These are phyloP conservation scores for Apiotrichum akiyoshidainum DNA, from an alignment of 1,284 basidiomycete genomes.

Conservation along the genomic window DNA sequence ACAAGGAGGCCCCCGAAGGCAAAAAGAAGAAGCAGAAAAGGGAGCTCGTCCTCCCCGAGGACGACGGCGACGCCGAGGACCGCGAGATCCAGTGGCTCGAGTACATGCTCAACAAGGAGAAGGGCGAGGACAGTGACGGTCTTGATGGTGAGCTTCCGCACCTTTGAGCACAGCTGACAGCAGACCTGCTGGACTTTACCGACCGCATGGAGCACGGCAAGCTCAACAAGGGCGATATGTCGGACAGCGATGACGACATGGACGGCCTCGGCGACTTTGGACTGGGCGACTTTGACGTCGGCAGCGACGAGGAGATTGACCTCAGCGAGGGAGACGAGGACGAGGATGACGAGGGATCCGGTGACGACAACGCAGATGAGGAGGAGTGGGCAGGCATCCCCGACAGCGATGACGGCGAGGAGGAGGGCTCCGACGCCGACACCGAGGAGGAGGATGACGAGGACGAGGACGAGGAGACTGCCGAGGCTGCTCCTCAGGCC, in stretches of 20 bases:
- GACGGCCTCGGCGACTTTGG: slow-evolving; percentile 1
- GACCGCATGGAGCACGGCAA: slow-evolving; percentile 28
- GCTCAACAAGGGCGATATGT: slow-evolving; percentile 19
- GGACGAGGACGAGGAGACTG: slow-evolving; percentile 19
- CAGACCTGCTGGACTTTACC: slow-evolving; percentile 56
- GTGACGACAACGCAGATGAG: slow-evolving; percentile 6
- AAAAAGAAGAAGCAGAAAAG: slow-evolving; percentile 22
- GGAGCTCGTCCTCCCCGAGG: slow-evolving; percentile 40
- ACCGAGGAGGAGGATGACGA: slow-evolving; percentile 25
- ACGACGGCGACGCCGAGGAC: slow-evolving; percentile 60
- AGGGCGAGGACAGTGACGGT: slow-evolving; percentile 52
- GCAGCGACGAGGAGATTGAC: slow-evolving; percentile 10
- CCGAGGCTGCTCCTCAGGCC: background rate
- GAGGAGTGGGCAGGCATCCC: slow-evolving; percentile 15
- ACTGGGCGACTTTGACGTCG: slow-evolving; percentile 11
- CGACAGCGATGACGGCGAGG: slow-evolving; percentile 11
- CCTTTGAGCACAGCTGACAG: slow-evolving; percentile 26
- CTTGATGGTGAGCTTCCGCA: slow-evolving; percentile 59
- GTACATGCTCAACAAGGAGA: slow-evolving; percentile 59
- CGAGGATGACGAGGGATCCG: slow-evolving; percentile 1
- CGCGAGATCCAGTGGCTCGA: slow-evolving; percentile 74
- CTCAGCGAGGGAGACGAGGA: slow-evolving; percentile 12
- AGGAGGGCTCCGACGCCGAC: slow-evolving; percentile 10
- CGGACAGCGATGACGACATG: slow-evolving; percentile 7
- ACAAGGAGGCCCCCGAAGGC: slow-evolving; percentile 13